phyloP scores from a whole-genome alignment of 2,329 filamentous ascomycete genomes.

The Colletotrichum lindemuthianum region DNA sequence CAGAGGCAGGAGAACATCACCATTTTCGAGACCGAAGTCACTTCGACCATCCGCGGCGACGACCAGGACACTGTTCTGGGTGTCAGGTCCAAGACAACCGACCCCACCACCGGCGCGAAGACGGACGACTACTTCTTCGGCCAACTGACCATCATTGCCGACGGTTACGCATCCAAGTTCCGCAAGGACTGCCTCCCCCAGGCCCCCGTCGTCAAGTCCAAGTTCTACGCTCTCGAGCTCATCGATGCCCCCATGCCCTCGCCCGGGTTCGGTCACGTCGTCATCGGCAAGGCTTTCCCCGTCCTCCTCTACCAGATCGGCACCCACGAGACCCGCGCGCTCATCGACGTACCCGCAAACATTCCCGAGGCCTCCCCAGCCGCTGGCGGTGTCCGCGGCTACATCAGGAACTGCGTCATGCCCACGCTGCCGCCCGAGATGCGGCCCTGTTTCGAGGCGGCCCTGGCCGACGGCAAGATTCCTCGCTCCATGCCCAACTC shows the following conservation, averaged over 20 bases:
- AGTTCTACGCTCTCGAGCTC: conserved; percentile 94
- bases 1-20: conserved; percentile 83
- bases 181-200: conserved; percentile 79
- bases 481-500: conserved; percentile 93
- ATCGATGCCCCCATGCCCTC: conserved; percentile 85
- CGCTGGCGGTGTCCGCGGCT: conserved; percentile 84
- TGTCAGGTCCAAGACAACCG: conserved; percentile 76
- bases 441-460: conserved; percentile 77
- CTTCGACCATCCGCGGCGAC: conserved; percentile 76
- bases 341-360: conserved; percentile 87
- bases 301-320: conserved; percentile 97
- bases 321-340: conserved; percentile 88
- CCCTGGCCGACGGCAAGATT: conserved; percentile 81
- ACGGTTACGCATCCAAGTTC: conserved; percentile 94
- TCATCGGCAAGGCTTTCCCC: conserved; percentile 80
- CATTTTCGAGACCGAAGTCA: conserved; percentile 89
- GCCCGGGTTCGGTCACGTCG: conserved; percentile 83
- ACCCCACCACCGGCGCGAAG: conserved; percentile 65
- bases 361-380: conserved; percentile 77
- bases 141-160: conserved; percentile 85
- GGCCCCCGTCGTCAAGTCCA: conserved; percentile 77
- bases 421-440: conserved; percentile 79
- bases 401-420: conserved; percentile 82
- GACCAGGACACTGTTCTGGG: conserved; percentile 80
- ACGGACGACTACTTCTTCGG: conserved; percentile 84